Percentiles rank a stretch among this genome's conserved stretches.
Conservation (phyloP, 2,329 filamentous ascomycete genomes). For the Atkinsonella hypoxylon region DNA sequence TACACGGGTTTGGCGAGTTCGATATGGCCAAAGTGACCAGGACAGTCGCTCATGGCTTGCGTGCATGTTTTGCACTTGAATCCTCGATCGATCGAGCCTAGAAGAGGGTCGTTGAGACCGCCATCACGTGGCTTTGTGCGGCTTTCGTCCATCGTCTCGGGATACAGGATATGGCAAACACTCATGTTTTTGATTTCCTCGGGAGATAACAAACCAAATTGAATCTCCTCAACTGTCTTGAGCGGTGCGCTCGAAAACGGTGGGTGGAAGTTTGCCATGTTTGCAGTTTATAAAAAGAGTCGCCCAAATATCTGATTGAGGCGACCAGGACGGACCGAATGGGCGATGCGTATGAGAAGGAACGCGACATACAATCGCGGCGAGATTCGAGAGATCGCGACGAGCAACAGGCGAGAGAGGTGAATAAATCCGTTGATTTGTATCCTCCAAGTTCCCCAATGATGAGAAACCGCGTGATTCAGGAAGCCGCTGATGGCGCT, state of each 20-base stretch:
- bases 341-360: constrained; percentile 3
- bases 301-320: background rate
- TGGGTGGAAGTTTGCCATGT: constrained; percentile 87
- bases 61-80: constrained; percentile 95
- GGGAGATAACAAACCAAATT: constrained; percentile 93
- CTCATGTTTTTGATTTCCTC: constrained; percentile 99
- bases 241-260: constrained; percentile 87
- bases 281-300: constrained; percentile 25
- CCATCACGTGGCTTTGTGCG: constrained; percentile 81
- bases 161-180: constrained; percentile 89
- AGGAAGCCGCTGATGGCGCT: constrained; percentile 28
- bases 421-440: constrained; percentile 11
- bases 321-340: constrained; percentile 9
- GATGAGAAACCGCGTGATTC: constrained; percentile 22
- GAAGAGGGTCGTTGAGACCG: constrained; percentile 87
- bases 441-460: constrained; percentile 14
- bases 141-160: constrained; percentile 98
- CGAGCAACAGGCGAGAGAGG: constrained; percentile 12
- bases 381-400: background rate
- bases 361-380: constrained; percentile 9
- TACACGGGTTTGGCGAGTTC: constrained; percentile 94
- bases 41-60: constrained; percentile 90
- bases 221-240: constrained; percentile 97
- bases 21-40: constrained; percentile 97
- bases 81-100: constrained; percentile 91